A percentile compares a stretch with the other conserved stretches of the same genome.
phyloP scores from a whole-genome alignment of 495 filamentous ascomycete genomes.

The Aspergillus heteromorphus region DNA sequence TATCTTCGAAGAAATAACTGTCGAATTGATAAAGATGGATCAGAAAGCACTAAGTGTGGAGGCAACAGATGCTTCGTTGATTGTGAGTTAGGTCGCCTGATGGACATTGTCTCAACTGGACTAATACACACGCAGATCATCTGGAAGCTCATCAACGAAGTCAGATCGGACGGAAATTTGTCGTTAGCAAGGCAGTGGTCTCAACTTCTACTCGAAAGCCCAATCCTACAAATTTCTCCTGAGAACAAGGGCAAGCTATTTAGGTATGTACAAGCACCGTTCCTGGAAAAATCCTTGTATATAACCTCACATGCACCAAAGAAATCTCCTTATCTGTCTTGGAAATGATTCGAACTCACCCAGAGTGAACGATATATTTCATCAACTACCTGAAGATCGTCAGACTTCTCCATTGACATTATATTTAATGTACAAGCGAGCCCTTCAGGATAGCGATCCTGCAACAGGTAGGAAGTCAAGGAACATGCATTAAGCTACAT shows the following conservation, averaged over 20 bases:
- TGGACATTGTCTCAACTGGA: not conserved
- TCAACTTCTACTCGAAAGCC: constrained; percentile 53
- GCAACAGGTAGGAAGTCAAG: constrained; percentile 39
- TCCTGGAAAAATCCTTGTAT: not conserved
- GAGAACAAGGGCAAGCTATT: constrained; percentile 62
- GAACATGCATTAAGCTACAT: not conserved
- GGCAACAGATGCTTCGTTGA: constrained; percentile 65
- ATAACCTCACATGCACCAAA: constrained; percentile 30
- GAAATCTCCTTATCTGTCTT: constrained; percentile 66
- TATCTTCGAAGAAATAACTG: constrained; percentile 33
- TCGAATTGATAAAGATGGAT: constrained; percentile 28
- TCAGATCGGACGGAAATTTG: constrained; percentile 47
- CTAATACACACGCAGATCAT: constrained; percentile 49
- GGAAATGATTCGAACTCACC: constrained; percentile 49
- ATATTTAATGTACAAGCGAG: constrained; percentile 72
- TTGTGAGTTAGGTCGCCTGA: constrained; percentile 40
- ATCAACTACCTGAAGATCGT: constrained; percentile 53
- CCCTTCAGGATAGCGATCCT: constrained; percentile 52
- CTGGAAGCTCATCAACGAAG: constrained; percentile 67
- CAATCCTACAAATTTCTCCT: constrained; percentile 56
- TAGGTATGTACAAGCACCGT: constrained; percentile 42
- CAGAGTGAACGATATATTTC: constrained; percentile 50
- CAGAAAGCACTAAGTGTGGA: constrained; percentile 40
- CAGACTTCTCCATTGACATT: constrained; percentile 57
- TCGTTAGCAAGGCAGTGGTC: constrained; percentile 66